Conservation (phyloP, 495 filamentous ascomycete genomes). For the Penicillium macrosclerotiorum region DNA sequence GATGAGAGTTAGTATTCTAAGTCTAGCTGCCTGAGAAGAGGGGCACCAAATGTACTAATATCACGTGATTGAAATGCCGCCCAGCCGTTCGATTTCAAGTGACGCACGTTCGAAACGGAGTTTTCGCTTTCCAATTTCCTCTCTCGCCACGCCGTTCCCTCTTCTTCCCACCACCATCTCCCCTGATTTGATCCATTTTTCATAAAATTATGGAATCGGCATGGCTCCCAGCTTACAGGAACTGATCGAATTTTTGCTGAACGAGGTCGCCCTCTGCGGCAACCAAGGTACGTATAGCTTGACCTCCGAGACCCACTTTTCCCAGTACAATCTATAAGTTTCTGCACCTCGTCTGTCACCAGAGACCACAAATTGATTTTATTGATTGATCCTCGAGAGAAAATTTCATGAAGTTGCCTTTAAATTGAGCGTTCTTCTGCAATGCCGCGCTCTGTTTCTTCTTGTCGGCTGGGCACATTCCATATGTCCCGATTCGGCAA, state of each 20-base stretch:
- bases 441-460: neutral
- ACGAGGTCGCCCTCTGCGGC: conserved; percentile 68
- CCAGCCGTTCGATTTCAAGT: too few species aligned
- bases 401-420: neutral
- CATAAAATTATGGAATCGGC: conserved; percentile 17
- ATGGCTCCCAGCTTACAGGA: conserved; percentile 70
- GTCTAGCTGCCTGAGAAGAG: too few species aligned
- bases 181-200: neutral
- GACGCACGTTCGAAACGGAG: conserved; percentile 40
- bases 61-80: too few species aligned
- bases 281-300: conserved; percentile 60
- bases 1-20: too few species aligned
- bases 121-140: conserved; percentile 23
- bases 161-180: neutral
- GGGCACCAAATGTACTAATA: too few species aligned
- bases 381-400: neutral
- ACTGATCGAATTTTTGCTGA: conserved; percentile 67
- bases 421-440: too few species aligned
- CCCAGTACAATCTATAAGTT: conserved; percentile 11
- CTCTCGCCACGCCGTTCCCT: conserved; percentile 6
- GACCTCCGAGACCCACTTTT: conserved; percentile 23
- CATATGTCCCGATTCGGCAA: neutral
- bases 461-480: neutral
- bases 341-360: conserved; percentile 1
- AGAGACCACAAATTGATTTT: neutral